phyloP scores from a whole-genome alignment of 1,284 basidiomycete genomes.

The Sporisorium reilianum region DNA sequence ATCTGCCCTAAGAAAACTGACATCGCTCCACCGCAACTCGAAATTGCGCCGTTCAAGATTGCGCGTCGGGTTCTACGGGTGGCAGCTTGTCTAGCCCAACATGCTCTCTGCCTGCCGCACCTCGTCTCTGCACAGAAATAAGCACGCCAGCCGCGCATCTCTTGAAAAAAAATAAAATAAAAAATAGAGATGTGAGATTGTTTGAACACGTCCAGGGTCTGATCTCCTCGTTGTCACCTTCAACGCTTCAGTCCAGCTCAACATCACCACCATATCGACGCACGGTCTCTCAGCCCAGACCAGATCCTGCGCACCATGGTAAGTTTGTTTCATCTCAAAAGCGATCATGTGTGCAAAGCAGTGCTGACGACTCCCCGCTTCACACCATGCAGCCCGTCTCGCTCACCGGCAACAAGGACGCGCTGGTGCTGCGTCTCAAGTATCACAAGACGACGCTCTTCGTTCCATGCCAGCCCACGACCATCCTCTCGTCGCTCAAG shows the following conservation, averaged over 20 bases:
- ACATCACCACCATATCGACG: background rate
- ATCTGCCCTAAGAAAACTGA: too few species aligned
- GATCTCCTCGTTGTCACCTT: background rate
- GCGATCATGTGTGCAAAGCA: too few species aligned
- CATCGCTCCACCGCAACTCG: background rate
- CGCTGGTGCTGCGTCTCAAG: slow-evolving; percentile 44
- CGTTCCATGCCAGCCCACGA: slow-evolving; percentile 33
- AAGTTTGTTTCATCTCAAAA: too few species aligned
- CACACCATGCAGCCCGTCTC: slow-evolving; percentile 25
- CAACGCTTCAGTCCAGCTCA: background rate
- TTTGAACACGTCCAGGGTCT: slow-evolving; percentile 3
- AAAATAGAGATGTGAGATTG: slow-evolving; percentile 1
- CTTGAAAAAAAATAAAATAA: too few species aligned
- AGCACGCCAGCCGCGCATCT: slow-evolving; percentile 21
- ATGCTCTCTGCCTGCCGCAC: slow-evolving; percentile 8
- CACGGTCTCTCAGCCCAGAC: too few species aligned
- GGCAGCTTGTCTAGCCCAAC: slow-evolving; percentile 44
- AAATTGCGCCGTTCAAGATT: background rate
- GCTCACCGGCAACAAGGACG: slow-evolving; percentile 35
- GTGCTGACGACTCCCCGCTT: background rate
- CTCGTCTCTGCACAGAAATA: background rate
- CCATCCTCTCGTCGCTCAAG: slow-evolving; percentile 29
- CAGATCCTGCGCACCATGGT: too few species aligned
- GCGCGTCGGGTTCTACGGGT: slow-evolving; percentile 49
- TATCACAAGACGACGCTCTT: slow-evolving; percentile 50